phyloP scores from a whole-genome alignment of 1,284 basidiomycete species.

The Microbotryum violaceum region DNA sequence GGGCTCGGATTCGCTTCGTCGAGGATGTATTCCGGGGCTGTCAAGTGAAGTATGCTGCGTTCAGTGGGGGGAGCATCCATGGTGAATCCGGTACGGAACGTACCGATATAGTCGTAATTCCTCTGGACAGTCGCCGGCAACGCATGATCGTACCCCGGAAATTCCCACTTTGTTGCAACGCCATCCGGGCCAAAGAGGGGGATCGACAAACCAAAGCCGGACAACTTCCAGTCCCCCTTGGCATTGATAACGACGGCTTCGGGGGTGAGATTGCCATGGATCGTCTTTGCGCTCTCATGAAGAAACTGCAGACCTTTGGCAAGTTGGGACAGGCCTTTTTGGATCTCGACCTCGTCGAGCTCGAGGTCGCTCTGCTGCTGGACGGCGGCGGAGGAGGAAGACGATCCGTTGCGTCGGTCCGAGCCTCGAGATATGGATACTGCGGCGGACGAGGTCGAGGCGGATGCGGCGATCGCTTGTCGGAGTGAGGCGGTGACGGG shows the following conservation, averaged over 20 bases:
- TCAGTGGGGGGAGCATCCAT: background rate
- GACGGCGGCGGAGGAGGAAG: no score
- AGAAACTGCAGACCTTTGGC: constrained; percentile 89
- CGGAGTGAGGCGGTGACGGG: constrained; percentile 69
- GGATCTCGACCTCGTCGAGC: constrained; percentile 92
- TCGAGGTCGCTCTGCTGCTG: constrained; percentile 48
- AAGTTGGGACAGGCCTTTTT: constrained; percentile 89
- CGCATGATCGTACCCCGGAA: constrained; percentile 76
- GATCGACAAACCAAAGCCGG: constrained; percentile 80
- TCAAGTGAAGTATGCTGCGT: constrained; percentile 1
- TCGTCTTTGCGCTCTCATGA: constrained; percentile 79
- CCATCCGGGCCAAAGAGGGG: constrained; percentile 66
- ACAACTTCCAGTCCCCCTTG: constrained; percentile 95
- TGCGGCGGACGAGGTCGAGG: constrained; percentile 48
- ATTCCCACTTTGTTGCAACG: constrained; percentile 69
- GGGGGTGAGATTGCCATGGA: constrained; percentile 84
- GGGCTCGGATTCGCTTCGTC: constrained; percentile 71
- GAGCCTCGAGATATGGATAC: constrained; percentile 31
- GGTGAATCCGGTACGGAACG: constrained; percentile 29
- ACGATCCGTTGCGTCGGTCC: constrained; percentile 40
- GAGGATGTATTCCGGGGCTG: constrained; percentile 89
- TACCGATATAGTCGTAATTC: constrained; percentile 90
- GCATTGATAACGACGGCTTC: constrained; percentile 78
- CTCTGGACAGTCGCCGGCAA: constrained; percentile 76
- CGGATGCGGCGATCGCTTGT: constrained; percentile 53